Percentiles rank a stretch among this genome's conserved stretches.
Conservation (phyloP, 2,329 filamentous ascomycete genomes). For the Hypoxylon sp. region DNA sequence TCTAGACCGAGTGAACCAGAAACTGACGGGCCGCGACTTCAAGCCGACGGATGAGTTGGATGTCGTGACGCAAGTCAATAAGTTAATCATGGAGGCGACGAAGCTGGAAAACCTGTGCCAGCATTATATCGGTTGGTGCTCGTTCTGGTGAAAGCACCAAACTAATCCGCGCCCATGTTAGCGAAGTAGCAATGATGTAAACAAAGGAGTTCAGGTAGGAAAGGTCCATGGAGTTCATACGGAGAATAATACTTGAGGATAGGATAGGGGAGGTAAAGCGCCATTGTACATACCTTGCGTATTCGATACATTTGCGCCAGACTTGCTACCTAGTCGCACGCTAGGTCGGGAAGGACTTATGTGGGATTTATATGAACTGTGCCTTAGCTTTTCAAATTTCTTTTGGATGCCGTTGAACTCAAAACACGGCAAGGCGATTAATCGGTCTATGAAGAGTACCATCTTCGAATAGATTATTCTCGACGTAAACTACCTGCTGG, state of each 20-base stretch:
- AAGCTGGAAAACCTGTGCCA: constrained; percentile 98
- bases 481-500: neutral
- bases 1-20: constrained; percentile 91
- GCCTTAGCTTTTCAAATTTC: neutral
- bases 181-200: neutral
- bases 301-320: neutral
- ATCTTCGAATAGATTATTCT: neutral
- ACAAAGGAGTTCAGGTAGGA: constrained; percentile 10
- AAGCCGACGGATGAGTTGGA: constrained; percentile 87
- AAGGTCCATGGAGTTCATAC: constrained; percentile 10
- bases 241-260: neutral
- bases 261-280: neutral
- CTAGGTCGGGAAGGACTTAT: neutral
- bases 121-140: constrained; percentile 99
- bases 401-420: neutral
- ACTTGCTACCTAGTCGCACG: neutral
- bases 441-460: neutral
- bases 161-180: neutral
- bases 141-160: constrained; percentile 82
- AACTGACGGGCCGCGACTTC: constrained; percentile 94
- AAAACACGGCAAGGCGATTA: neutral
- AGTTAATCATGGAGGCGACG: constrained; percentile 93
- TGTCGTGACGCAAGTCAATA: constrained; percentile 91
- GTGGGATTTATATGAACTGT: neutral
- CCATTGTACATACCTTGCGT: neutral